These are phyloP conservation scores for Gossypium ekmanianum DNA, from an alignment of 345 rosid species.

Conservation along the genomic window DNA sequence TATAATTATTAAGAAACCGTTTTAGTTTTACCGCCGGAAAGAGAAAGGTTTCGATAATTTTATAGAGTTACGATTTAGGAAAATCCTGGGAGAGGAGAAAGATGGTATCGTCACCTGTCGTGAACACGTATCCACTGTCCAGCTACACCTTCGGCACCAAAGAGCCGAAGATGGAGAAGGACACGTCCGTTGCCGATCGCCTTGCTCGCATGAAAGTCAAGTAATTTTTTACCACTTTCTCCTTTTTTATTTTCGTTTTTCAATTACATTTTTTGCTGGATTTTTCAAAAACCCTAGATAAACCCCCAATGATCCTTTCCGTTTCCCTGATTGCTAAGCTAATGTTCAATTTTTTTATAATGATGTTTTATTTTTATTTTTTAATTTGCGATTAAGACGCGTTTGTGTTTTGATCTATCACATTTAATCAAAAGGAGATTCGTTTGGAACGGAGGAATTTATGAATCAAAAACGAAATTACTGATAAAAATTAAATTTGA, in stretches of 20 bases:
- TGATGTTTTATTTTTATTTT: too few relatives aligned
- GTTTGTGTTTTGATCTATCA: constrained; percentile 3
- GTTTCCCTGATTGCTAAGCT: background rate
- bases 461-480: background rate
- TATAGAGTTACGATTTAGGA: background rate
- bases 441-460: background rate
- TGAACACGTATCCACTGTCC: constrained; percentile 86
- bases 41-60: background rate
- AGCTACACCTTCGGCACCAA: constrained; percentile 96
- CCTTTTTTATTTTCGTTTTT: background rate
- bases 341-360: background rate
- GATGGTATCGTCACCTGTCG: constrained; percentile 76
- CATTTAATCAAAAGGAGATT: constrained; percentile 1
- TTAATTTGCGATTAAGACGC: background rate
- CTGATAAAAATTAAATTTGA: background rate
- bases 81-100: constrained; percentile 6
- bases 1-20: background rate
- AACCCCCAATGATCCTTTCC: constrained; percentile 14
- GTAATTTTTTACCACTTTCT: constrained; percentile 32
- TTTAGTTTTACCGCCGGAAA: background rate
- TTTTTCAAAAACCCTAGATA: constrained; percentile 41
- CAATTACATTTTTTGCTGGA: background rate
- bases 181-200: constrained; percentile 93
- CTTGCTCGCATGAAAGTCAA: constrained; percentile 99
- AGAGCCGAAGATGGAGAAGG: constrained; percentile 95